Evolutionary conservation across 352 stramenopile genomes (phyloP), one percentile per base, ranked within the genome.

Genomic region (Phytophthora citrophthora): DNA sequence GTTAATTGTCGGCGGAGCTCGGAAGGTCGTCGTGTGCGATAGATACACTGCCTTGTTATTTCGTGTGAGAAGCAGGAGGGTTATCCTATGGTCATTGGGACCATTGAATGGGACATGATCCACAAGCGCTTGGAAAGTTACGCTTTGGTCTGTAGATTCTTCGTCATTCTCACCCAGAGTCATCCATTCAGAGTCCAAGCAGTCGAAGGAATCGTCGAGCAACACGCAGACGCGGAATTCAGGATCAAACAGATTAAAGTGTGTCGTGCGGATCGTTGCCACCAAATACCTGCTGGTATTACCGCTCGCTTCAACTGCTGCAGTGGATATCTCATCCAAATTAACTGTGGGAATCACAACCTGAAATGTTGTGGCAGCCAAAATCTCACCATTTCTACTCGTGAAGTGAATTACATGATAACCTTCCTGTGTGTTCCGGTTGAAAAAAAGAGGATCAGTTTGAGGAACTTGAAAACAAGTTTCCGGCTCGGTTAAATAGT

Each of bases 351-450:
- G 77, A 15, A 55, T 15, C 15, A 81, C 75, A 20, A 86, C 44
- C 56, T 74, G 67, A 29, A 90, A 68, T 23, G 67, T 68, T 29
- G 54, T 70, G 3, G 75, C 81, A 12, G 62, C 80, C 29, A 85
- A 7, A 41, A 83, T 77, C 23, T 56, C 47, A 23, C 54, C 43
- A 31, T n/a, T 65, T 26, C 68, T 72, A 43, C 75, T 45, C 1
- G 67, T 55, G 34, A 91, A 77, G 32, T 77, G 67, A 10, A 91
- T 24, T 7, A 87, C 38, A 32, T 89, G 78, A 39, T 79, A 72
- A 0, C 76, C 78, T 44, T 73, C 38, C 0, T 27, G 29, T 11
- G 18, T 32, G 23, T 72, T 41, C 12, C 49, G 27, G 7, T 46
- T 47, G 8, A 89, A 64, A 43, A 56, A 89, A 6, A 85, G 57